These are phyloP conservation scores for Candida mesenterica DNA, from an alignment of 1,139 yeast species.

Conservation along the genomic window DNA sequence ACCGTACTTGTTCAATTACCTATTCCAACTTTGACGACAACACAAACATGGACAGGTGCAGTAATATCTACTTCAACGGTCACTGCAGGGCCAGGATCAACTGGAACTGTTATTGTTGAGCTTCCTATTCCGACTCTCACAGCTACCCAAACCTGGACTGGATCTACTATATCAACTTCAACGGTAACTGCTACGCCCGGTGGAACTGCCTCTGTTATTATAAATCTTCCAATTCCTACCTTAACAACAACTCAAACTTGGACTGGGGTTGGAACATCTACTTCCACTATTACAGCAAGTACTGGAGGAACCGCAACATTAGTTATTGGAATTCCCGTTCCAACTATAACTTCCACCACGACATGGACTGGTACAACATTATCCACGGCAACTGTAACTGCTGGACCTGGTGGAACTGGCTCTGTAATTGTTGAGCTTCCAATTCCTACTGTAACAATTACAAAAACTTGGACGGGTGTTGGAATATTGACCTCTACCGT, in stretches of 20 bases:
- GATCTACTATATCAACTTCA: slow-evolving; percentile 8
- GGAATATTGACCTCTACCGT: slow-evolving; percentile 4
- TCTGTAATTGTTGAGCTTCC: slow-evolving; percentile 11
- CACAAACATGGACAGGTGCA: slow-evolving; percentile 7
- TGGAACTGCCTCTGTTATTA: slow-evolving; percentile 4
- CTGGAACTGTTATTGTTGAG: slow-evolving; percentile 15
- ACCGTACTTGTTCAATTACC: slow-evolving; percentile 3
- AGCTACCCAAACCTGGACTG: slow-evolving; percentile 10
- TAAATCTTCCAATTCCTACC: slow-evolving; percentile 2
- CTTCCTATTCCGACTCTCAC: slow-evolving; percentile 16
- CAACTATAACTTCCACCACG: slow-evolving; percentile 14
- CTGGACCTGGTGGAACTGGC: slow-evolving; percentile 2
- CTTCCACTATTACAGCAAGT: slow-evolving; percentile 9
- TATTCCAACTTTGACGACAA: slow-evolving; percentile 3
- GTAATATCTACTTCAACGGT: background rate
- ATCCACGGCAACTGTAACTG: slow-evolving; percentile 4
- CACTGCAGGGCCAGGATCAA: slow-evolving; percentile 2
- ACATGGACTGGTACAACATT: slow-evolving; percentile 12
- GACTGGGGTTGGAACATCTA: slow-evolving; percentile 5
- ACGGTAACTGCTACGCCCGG: slow-evolving; percentile 13
- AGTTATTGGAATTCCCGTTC: slow-evolving; percentile 14
- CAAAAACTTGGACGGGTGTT: slow-evolving; percentile 8
- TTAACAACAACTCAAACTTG: slow-evolving; percentile 2
- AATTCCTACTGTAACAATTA: slow-evolving; percentile 6
- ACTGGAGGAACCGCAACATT: slow-evolving; percentile 15